Percentiles rank a stretch among this genome's conserved stretches.
phyloP scores from a whole-genome alignment of 2,329 filamentous ascomycete genomes.

The Cryphonectria carpinicola region DNA sequence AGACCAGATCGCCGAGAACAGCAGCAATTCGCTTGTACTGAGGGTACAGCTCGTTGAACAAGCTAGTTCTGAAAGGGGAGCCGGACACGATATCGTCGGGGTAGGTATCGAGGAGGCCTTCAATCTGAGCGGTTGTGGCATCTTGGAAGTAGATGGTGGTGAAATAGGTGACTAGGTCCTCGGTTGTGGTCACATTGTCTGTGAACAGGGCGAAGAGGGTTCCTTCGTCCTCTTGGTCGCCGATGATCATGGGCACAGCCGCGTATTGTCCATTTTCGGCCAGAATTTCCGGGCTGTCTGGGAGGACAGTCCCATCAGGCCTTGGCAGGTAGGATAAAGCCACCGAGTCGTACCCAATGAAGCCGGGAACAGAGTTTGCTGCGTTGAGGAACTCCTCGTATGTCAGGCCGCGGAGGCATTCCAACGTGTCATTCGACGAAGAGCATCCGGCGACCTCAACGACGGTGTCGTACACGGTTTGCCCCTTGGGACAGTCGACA shows the following conservation, averaged over 20 bases:
- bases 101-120: slow-evolving; percentile 65
- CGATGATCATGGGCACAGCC: slow-evolving; percentile 59
- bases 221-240: slow-evolving; percentile 80
- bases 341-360: slow-evolving; percentile 69
- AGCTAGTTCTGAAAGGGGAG: slow-evolving; percentile 71
- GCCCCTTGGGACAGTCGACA: slow-evolving; percentile 68
- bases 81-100: slow-evolving; percentile 58
- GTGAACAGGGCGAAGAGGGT: slow-evolving; percentile 75
- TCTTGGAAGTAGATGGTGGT: slow-evolving; percentile 60
- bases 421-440: slow-evolving; percentile 58
- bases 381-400: slow-evolving; percentile 67
- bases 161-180: slow-evolving; percentile 65
- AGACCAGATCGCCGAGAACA: slow-evolving; percentile 74
- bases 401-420: slow-evolving; percentile 65
- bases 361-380: slow-evolving; percentile 69
- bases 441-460: slow-evolving; percentile 65
- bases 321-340: slow-evolving; percentile 75
- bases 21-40: slow-evolving; percentile 78
- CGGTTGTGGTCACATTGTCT: slow-evolving; percentile 65
- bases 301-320: slow-evolving; percentile 68
- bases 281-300: slow-evolving; percentile 65
- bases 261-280: slow-evolving; percentile 52
- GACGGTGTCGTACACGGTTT: slow-evolving; percentile 66
- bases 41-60: slow-evolving; percentile 73
- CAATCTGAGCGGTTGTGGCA: slow-evolving; percentile 55